These are phyloP conservation scores for Rhodotorula sp. DNA, from an alignment of 1,284 basidiomycete species.

Conservation along the genomic window DNA sequence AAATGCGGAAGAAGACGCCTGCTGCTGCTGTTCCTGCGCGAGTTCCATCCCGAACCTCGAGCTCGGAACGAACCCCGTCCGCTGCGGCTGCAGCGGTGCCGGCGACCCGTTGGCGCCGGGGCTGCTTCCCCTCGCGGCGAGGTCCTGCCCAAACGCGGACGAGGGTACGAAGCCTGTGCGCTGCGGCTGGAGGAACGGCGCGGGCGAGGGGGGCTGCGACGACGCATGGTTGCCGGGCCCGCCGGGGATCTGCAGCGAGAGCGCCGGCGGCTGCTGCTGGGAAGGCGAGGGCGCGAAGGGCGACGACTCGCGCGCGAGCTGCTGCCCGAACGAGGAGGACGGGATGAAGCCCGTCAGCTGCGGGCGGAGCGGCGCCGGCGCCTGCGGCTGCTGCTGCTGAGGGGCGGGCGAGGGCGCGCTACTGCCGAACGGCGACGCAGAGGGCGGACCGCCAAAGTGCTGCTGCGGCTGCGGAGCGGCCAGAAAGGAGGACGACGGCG, in stretches of 20 bases:
- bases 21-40: not conserved
- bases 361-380: conserved; percentile 18
- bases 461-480: not conserved
- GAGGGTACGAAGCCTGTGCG: conserved; percentile 22
- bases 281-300: not conserved
- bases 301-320: conserved; percentile 17
- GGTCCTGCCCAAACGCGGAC: conserved; percentile 28
- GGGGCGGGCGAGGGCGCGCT: not conserved
- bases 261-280: not conserved
- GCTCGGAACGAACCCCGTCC: conserved; percentile 29
- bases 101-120: not conserved
- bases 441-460: not conserved
- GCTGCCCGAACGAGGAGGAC: conserved; percentile 30
- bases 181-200: conserved; percentile 15
- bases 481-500: not conserved
- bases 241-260: conserved; percentile 11
- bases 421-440: not conserved
- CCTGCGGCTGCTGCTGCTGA: not conserved
- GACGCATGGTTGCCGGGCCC: not conserved
- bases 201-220: not conserved
- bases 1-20: not conserved
- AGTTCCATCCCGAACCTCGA: conserved; percentile 26
- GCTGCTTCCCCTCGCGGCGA: not conserved
- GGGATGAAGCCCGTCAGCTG: conserved; percentile 36
- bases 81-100: conserved; percentile 22